These are phyloP conservation scores for Epichloe scottii DNA, from an alignment of 2,329 filamentous ascomycete species.

Conservation along the genomic window DNA sequence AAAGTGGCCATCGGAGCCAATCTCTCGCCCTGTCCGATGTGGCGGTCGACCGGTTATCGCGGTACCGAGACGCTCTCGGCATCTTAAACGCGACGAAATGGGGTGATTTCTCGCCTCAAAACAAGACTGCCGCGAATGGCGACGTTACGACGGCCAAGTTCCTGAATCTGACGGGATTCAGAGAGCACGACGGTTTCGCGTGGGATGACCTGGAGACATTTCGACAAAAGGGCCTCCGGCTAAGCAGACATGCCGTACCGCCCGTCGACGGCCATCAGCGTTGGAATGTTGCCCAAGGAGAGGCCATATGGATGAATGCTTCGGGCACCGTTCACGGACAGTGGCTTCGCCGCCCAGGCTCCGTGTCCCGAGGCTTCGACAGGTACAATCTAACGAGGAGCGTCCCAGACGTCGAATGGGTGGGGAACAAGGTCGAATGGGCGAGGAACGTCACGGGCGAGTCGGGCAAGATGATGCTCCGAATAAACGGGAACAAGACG, in stretches of 20 bases:
- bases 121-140: conserved; percentile 14
- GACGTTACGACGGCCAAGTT: conserved; percentile 23
- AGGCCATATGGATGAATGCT: conserved; percentile 60
- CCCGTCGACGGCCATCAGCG: conserved; percentile 28
- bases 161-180: conserved; percentile 67
- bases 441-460: conserved; percentile 68
- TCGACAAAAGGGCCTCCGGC: conserved; percentile 50
- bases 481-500: conserved; percentile 44
- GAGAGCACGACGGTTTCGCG: conserved; percentile 58
- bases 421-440: conserved; percentile 46
- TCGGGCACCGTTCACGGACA: conserved; percentile 66
- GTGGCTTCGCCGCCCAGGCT: conserved; percentile 51
- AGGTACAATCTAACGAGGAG: conserved; percentile 53
- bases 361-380: conserved; percentile 31
- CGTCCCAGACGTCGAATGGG: conserved; percentile 54
- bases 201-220: conserved; percentile 65
- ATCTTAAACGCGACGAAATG: conserved; percentile 44
- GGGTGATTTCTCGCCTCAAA: conserved; percentile 44
- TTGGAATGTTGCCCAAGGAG: conserved; percentile 25
- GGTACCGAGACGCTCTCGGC: conserved; percentile 38
- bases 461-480: conserved; percentile 56
- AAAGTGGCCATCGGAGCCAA: conserved; percentile 21
- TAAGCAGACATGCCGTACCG: conserved; percentile 39
- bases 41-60: conserved; percentile 32
- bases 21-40: conserved; percentile 23